These are phyloP conservation scores for Fusarium veterinarium DNA, from an alignment of 2,329 filamentous ascomycete species.

Conservation along the genomic window DNA sequence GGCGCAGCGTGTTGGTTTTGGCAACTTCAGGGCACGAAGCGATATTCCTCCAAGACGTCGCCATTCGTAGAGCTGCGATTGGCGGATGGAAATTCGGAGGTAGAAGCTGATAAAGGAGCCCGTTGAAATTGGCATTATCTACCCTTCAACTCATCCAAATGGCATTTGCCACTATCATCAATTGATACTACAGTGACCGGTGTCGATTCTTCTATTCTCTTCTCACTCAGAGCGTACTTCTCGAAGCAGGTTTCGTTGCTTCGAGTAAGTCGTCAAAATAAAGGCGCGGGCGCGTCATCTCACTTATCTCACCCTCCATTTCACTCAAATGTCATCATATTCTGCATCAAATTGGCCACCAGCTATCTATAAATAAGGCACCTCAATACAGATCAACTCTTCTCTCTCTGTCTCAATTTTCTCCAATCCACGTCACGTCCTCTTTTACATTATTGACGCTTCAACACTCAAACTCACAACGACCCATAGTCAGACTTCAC, in stretches of 20 bases:
- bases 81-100: rapidly evolving
- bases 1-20: not conserved
- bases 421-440: rapidly evolving
- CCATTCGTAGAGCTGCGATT: not conserved
- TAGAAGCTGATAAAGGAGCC: not conserved
- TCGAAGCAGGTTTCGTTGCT: no score
- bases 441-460: not conserved
- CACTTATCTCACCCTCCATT: not conserved
- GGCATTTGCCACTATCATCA: no score
- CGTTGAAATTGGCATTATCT: not conserved
- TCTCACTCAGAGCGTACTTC: no score
- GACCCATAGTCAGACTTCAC: not conserved
- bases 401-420: not conserved
- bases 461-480: not conserved
- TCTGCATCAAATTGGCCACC: not conserved
- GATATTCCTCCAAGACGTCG: not conserved
- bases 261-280: not conserved
- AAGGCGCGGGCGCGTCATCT: constrained; percentile 3
- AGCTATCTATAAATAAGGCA: not conserved
- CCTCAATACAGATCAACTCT: rapidly evolving
- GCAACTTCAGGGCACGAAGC: not conserved
- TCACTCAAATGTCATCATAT: not conserved
- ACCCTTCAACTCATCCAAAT: no score
- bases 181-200: no score
- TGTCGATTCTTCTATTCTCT: no score